phyloP scores from a whole-genome alignment of 352 stramenopile species.

The Lagenidium giganteum region DNA sequence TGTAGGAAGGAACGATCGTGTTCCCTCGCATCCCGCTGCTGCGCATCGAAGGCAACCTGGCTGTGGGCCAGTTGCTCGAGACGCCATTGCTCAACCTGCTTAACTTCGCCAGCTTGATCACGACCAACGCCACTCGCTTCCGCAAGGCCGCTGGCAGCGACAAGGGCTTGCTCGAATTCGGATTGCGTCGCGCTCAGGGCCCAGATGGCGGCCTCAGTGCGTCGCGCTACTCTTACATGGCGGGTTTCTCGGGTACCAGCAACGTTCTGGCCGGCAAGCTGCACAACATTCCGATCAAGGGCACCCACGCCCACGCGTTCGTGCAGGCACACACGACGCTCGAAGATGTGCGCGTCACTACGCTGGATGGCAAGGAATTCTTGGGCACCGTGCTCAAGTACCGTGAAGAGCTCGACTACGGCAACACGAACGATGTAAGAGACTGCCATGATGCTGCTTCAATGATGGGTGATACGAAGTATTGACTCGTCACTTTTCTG shows the following conservation, averaged over 20 bases:
- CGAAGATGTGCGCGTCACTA: constrained; percentile 82
- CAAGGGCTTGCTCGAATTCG: constrained; percentile 92
- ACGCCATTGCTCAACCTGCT: constrained; percentile 98
- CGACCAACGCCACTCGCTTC: constrained; percentile 98
- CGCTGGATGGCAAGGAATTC: constrained; percentile 72
- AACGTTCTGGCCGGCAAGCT: constrained; percentile 97
- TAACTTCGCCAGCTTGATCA: constrained; percentile 97
- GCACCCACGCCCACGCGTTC: constrained; percentile 98
- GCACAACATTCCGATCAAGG: constrained; percentile 93
- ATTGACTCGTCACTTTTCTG: constrained; percentile 21
- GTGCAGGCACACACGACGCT: constrained; percentile 94
- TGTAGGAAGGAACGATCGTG: constrained; percentile 91
- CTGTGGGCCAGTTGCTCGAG: constrained; percentile 96
- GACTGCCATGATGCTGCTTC: neutral
- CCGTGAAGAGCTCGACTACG: constrained; percentile 57
- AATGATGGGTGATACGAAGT: constrained; percentile 1
- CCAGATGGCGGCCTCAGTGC: constrained; percentile 97
- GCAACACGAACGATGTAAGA: constrained; percentile 77
- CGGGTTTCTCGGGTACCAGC: constrained; percentile 96
- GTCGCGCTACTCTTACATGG: constrained; percentile 97
- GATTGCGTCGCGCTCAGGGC: constrained; percentile 91
- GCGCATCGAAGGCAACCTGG: constrained; percentile 91
- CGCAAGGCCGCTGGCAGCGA: constrained; percentile 87
- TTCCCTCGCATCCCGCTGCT: constrained; percentile 96
- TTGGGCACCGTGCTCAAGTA: constrained; percentile 81